A percentile compares a stretch with the other conserved stretches of the same genome.
phyloP scores from a whole-genome alignment of 2,329 filamentous ascomycete species.

The Mycosphaerella sp. region DNA sequence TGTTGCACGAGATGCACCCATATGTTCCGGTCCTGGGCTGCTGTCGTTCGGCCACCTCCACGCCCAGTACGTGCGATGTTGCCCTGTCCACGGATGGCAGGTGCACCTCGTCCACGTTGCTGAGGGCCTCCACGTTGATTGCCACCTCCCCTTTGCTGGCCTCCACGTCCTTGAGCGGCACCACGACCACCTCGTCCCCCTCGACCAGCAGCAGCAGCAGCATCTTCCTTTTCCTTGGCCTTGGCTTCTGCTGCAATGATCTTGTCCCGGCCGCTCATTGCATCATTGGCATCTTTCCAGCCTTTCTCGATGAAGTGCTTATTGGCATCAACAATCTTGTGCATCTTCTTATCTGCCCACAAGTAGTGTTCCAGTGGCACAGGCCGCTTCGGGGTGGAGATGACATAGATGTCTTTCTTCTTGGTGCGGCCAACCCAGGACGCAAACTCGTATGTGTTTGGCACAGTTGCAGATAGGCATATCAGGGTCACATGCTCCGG shows the following conservation, averaged over 20 bases:
- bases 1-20: slow-evolving; percentile 96
- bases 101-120: slow-evolving; percentile 52
- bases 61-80: slow-evolving; percentile 88
- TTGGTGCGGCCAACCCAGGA: slow-evolving; percentile 98
- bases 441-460: slow-evolving; percentile 95
- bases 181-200: slow-evolving; percentile 48
- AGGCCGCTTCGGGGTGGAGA: slow-evolving; percentile 90
- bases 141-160: slow-evolving; percentile 41
- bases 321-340: slow-evolving; percentile 90
- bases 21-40: slow-evolving; percentile 88
- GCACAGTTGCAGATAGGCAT: slow-evolving; percentile 88
- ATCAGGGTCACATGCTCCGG: slow-evolving; percentile 96
- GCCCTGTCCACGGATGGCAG: slow-evolving; percentile 55
- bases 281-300: slow-evolving; percentile 88
- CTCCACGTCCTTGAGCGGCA: slow-evolving; percentile 47
- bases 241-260: slow-evolving; percentile 48
- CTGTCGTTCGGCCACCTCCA: slow-evolving; percentile 77
- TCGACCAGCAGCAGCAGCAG: slow-evolving; percentile 46
- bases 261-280: slow-evolving; percentile 76
- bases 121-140: slow-evolving; percentile 43
- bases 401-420: slow-evolving; percentile 98
- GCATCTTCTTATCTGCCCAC: slow-evolving; percentile 83
- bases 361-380: slow-evolving; percentile 94
- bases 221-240: slow-evolving; percentile 41
- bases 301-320: slow-evolving; percentile 88